Percentiles rank a stretch among this genome's conserved stretches.
Conservation (phyloP, 345 rosid species). For the Acer yangbiense region DNA sequence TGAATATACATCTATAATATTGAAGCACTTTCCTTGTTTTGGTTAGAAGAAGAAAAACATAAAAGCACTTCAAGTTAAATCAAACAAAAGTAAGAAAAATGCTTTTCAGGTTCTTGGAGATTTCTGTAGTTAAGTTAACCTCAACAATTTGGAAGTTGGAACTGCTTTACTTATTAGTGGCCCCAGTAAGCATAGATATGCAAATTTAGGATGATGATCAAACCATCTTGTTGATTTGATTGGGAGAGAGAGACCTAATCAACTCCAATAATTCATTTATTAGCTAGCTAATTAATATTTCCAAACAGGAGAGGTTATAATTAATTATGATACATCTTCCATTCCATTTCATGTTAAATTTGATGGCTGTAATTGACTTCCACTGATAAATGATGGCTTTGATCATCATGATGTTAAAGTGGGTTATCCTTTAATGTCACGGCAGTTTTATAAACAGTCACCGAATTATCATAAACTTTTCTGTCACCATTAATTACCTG, state of each 20-base stretch:
- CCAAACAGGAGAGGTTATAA: neutral
- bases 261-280: slow-evolving; percentile 6
- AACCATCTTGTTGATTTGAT: slow-evolving; percentile 3
- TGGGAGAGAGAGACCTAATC: neutral
- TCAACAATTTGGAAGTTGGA: neutral
- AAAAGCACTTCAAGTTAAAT: no score
- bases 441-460: slow-evolving; percentile 1
- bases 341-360: neutral
- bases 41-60: no score
- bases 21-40: no score
- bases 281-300: neutral
- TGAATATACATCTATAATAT: no score
- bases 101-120: neutral
- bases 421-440: neutral
- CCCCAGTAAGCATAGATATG: neutral
- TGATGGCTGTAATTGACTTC: slow-evolving; percentile 12
- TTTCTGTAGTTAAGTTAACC: neutral
- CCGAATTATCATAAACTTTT: neutral
- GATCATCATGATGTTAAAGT: neutral
- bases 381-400: neutral
- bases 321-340: neutral
- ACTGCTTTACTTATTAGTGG: neutral
- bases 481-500: neutral
- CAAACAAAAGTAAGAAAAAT: no score
- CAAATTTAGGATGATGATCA: neutral